Conservation (phyloP, 345 rosid genomes). For the Brassica rapa region DNA sequence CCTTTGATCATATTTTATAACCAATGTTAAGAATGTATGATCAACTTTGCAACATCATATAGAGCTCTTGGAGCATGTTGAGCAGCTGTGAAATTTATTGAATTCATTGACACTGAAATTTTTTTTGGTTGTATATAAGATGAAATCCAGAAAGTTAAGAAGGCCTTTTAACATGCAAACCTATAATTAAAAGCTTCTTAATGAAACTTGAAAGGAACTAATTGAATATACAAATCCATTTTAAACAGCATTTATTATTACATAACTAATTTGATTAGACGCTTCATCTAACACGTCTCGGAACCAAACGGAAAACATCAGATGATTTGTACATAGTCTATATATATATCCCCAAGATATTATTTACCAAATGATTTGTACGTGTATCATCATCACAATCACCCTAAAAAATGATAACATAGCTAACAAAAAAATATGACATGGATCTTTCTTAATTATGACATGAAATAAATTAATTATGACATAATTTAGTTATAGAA, state of each 20-base stretch:
- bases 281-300: constrained; percentile 32
- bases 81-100: constrained; percentile 2
- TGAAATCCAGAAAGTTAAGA: background rate
- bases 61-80: background rate
- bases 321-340: too few species aligned
- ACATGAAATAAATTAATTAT: too few species aligned
- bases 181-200: constrained; percentile 10
- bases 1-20: background rate
- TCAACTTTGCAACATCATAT: background rate
- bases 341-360: too few species aligned
- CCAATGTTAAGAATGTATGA: background rate
- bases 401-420: too few species aligned
- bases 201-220: constrained; percentile 22
- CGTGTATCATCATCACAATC: too few species aligned
- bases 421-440: too few species aligned
- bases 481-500: too few species aligned
- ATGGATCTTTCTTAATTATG: too few species aligned
- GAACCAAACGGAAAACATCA: constrained; percentile 1
- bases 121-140: background rate
- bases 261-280: constrained; percentile 33
- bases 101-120: background rate
- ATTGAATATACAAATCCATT: constrained; percentile 1
- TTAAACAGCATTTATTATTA: constrained; percentile 20
- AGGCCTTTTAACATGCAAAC: background rate
- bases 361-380: too few species aligned